Evolutionary conservation across 495 filamentous ascomycete species (phyloP).

Genomic region (Neurospora sp.): DNA sequence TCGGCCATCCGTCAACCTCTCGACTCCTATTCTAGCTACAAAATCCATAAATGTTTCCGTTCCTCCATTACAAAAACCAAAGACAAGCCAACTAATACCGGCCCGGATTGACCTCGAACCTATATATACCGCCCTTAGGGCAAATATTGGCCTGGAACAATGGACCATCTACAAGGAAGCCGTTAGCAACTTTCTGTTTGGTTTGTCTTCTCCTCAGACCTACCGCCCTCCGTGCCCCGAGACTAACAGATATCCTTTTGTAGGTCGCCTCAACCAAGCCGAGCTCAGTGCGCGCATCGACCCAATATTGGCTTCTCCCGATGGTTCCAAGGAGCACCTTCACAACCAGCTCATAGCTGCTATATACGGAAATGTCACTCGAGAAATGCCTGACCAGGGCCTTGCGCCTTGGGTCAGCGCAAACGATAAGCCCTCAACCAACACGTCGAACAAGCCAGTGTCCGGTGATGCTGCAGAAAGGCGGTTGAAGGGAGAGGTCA

Average conservation of each 20-base stretch:
- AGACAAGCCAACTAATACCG: slow-evolving; percentile 55
- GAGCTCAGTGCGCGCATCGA: slow-evolving; percentile 74
- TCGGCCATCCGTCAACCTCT: slow-evolving; percentile 51
- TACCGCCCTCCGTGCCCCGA: slow-evolving; percentile 3
- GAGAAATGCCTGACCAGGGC: slow-evolving; percentile 84
- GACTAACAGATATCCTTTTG: not conserved
- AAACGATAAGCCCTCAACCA: slow-evolving; percentile 83
- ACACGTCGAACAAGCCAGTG: slow-evolving; percentile 63
- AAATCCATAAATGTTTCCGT: slow-evolving; percentile 52
- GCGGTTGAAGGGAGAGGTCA: slow-evolving; percentile 83
- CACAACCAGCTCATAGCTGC: slow-evolving; percentile 86
- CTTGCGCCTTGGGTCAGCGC: slow-evolving; percentile 92
- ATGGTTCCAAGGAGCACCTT: slow-evolving; percentile 63
- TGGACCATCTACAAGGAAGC: slow-evolving; percentile 86
- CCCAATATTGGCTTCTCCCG: slow-evolving; percentile 54
- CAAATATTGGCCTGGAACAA: slow-evolving; percentile 63
- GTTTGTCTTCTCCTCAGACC: slow-evolving; percentile 25
- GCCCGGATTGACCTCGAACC: slow-evolving; percentile 84
- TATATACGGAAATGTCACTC: slow-evolving; percentile 74
- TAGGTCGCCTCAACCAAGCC: slow-evolving; percentile 75
- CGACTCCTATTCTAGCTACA: slow-evolving; percentile 48
- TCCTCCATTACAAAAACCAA: slow-evolving; percentile 49
- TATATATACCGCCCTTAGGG: slow-evolving; percentile 77
- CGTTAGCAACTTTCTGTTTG: slow-evolving; percentile 68
- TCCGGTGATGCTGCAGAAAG: slow-evolving; percentile 86